phyloP scores from a whole-genome alignment of 768 basidiomycete species.

The Hydnomerulius pinastri region DNA sequence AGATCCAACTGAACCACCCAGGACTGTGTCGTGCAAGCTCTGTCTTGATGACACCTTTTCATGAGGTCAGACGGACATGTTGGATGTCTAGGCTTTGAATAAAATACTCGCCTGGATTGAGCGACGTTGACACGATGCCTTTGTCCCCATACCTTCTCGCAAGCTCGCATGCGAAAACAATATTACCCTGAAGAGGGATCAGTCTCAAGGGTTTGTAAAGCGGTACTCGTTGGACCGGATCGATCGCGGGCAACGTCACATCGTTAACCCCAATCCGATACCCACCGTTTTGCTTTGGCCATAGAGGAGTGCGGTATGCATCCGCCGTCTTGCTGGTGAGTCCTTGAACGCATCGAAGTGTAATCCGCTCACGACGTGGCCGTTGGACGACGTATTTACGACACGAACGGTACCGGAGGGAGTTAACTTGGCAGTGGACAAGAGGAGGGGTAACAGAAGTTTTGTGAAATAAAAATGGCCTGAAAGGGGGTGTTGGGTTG shows the following conservation, averaged over 20 bases:
- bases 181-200: conserved; percentile 37
- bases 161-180: conserved; percentile 47
- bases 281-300: conserved; percentile 19
- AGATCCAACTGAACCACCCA: background rate
- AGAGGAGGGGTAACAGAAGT: conserved; percentile 24
- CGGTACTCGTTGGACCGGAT: too few species aligned
- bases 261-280: background rate
- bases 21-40: conserved; percentile 1
- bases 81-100: background rate
- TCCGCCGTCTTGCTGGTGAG: conserved; percentile 35
- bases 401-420: conserved; percentile 31
- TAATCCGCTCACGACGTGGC: conserved; percentile 20
- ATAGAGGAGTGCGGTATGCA: conserved; percentile 27
- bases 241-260: too few species aligned
- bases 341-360: conserved; percentile 43
- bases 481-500: too few species aligned
- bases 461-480: conserved; percentile 29
- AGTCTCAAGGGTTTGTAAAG: too few species aligned
- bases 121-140: conserved; percentile 44
- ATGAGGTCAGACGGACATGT: background rate
- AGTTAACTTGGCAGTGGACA: conserved; percentile 24
- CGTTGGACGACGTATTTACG: conserved; percentile 29
- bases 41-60: conserved; percentile 5
- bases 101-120: conserved; percentile 44
- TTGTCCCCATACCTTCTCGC: conserved; percentile 45